Evolutionary conservation across 2,329 filamentous ascomycete species (phyloP), one percentile per base, ranked within the genome.

Genomic region (Apiospora arundinis): DNA sequence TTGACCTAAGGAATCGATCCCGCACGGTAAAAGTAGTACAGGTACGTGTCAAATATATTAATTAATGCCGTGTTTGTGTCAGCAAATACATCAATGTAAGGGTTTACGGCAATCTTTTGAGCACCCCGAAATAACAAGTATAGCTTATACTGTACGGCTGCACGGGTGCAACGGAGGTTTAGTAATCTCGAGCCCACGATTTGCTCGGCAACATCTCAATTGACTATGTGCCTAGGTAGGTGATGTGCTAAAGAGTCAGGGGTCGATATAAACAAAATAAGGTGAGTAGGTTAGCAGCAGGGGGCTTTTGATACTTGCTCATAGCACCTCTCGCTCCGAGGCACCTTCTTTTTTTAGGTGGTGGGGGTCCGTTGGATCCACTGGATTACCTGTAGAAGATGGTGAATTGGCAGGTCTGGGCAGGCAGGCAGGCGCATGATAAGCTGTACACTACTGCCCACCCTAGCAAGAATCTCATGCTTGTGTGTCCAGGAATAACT

Each of bases 401-500:
- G 32, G 25, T 16, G 52, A 37, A 37, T 37, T 60, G 52, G 52
- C 49, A 60, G 7, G 21, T 28, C 32, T 60, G 52, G 28, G 42
- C 42, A 18, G 42, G 12, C 42, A 60, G 52, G 52, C 49, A 56
- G 16, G 49, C 49, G 25, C 14, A 32, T 25, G 49, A 28, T 37
- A 37, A n/a, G 16, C 52, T 60, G 52, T 25, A 60, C 7, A 21
- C 32, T 40, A 40, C 32, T 40, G 18, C 18, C 56, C 32, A 37
- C 56, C 56, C 56, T 60, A 60, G 56, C n/a, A 9, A 63, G 32
- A 40, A 63, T 63, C 56, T 63, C 56, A 63, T 63, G 56, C 40
- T 63, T 63, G 56, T 23, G 56, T 63, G 56, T 63, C 56, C 56
- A 37, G 56, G 56, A 63, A 63, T n/a, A 63, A 40, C 28, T n/a